Percentiles rank a stretch among this genome's conserved stretches.
These are phyloP conservation scores for Monosporascus cannonballus DNA, from an alignment of 2,329 filamentous ascomycete genomes.

Conservation along the genomic window DNA sequence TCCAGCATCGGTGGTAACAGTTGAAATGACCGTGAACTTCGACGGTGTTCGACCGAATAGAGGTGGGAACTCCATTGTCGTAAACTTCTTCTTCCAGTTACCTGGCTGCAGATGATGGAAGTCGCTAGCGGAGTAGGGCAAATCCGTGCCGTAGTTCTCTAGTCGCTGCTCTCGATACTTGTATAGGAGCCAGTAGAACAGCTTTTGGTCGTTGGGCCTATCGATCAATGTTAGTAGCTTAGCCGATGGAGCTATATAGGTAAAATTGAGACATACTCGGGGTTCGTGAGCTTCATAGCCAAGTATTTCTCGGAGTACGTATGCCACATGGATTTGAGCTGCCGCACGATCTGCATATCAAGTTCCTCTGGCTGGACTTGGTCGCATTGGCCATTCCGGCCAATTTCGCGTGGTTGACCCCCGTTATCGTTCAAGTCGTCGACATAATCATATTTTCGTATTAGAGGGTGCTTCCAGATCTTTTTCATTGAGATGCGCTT, in stretches of 20 bases:
- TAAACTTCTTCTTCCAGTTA: constrained; percentile 53
- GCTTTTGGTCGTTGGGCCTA: constrained; percentile 82
- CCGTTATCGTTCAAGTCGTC: constrained; percentile 56
- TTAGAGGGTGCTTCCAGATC: constrained; percentile 83
- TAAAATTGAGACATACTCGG: constrained; percentile 47
- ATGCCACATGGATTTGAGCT: constrained; percentile 89
- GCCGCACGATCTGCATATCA: constrained; percentile 74
- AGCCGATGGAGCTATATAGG: background rate
- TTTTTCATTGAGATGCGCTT: constrained; percentile 72
- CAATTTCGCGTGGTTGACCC: constrained; percentile 48
- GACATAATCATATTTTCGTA: constrained; percentile 75
- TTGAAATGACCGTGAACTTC: constrained; percentile 60
- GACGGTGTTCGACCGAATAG: constrained; percentile 48
- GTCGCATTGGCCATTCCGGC: constrained; percentile 56
- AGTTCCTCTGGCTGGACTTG: constrained; percentile 60
- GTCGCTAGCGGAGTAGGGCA: constrained; percentile 84
- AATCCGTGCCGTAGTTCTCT: constrained; percentile 76
- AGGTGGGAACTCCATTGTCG: constrained; percentile 52
- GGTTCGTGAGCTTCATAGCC: constrained; percentile 58
- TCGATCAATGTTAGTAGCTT: constrained; percentile 17
- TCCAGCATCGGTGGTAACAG: constrained; percentile 41
- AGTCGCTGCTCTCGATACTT: constrained; percentile 79
- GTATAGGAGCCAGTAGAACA: constrained; percentile 82
- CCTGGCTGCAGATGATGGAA: constrained; percentile 71
- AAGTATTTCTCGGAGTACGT: constrained; percentile 69